Percentiles rank a stretch among this genome's conserved stretches.
Evolutionary conservation across 495 filamentous ascomycete species (phyloP).

Genomic region (Thermochaetoides thermophila): DNA sequence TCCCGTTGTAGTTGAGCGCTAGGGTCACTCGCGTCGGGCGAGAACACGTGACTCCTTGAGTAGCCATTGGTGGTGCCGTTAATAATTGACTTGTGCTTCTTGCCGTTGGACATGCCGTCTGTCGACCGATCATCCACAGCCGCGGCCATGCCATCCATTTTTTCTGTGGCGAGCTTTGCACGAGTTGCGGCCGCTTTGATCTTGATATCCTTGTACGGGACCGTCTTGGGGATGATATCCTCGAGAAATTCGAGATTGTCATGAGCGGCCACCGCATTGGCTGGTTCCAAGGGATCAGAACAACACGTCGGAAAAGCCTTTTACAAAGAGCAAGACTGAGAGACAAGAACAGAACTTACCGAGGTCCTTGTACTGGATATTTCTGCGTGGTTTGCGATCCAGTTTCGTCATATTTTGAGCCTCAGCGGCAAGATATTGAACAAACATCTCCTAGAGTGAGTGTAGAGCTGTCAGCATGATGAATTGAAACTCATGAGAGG

Average conservation of each 20-base stretch:
- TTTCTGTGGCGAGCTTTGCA: conserved; percentile 17
- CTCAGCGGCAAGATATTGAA: conserved; percentile 77
- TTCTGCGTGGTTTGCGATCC: conserved; percentile 81
- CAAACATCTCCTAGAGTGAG: conserved; percentile 76
- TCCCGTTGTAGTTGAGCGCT: conserved; percentile 31
- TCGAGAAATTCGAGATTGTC: conserved; percentile 93
- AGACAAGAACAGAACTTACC: conserved; percentile 29
- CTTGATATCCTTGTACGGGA: conserved; percentile 67
- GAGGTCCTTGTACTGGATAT: conserved; percentile 91
- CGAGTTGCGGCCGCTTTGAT: conserved; percentile 29
- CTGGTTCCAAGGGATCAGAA: too few species aligned
- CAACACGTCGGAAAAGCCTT: too few species aligned
- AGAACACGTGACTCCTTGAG: conserved; percentile 7
- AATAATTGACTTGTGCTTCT: conserved; percentile 28
- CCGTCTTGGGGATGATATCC: conserved; percentile 78
- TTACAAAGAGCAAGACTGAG: not conserved
- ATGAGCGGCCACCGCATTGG: conserved; percentile 71
- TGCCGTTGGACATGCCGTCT: conserved; percentile 20
- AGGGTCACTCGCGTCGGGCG: conserved; percentile 18
- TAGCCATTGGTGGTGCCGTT: conserved; percentile 20
- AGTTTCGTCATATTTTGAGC: conserved; percentile 76
- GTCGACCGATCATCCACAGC: conserved; percentile 15
- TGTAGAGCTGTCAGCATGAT: conserved; percentile 2
- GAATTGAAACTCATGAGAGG: too few species aligned
- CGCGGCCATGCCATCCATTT: not conserved